These are phyloP conservation scores for Cladosporium sp. DNA, from an alignment of 2,329 filamentous ascomycete species.

Conservation along the genomic window DNA sequence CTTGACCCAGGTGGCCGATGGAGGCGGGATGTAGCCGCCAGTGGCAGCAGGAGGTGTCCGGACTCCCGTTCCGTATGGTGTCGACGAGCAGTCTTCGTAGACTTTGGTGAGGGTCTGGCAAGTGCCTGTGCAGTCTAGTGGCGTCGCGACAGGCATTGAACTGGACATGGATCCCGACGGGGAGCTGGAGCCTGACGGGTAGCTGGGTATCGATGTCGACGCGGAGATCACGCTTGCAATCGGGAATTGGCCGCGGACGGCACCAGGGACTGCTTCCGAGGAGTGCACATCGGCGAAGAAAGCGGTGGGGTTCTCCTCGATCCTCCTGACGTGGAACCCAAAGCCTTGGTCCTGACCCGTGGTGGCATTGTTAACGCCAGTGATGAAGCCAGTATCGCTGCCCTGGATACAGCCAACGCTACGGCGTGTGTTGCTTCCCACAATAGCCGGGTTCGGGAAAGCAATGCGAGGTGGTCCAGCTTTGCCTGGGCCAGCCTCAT, in stretches of 20 bases:
- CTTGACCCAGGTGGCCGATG: too few relatives aligned
- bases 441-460: conserved; percentile 45
- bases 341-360: conserved; percentile 41
- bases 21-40: too few relatives aligned
- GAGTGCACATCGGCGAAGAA: conserved; percentile 56
- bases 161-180: too few relatives aligned
- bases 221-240: too few relatives aligned
- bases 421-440: conserved; percentile 32
- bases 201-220: too few relatives aligned
- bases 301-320: conserved; percentile 46
- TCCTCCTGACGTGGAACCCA: conserved; percentile 48
- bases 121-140: too few relatives aligned
- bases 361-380: conserved; percentile 36
- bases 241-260: conserved; percentile 45
- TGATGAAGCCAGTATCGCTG: conserved; percentile 36
- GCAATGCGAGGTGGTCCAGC: conserved; percentile 50
- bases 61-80: too few relatives aligned
- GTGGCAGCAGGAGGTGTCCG: too few relatives aligned
- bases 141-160: too few relatives aligned
- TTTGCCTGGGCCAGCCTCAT: conserved; percentile 44
- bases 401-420: conserved; percentile 42
- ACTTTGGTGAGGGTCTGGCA: too few relatives aligned
- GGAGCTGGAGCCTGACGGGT: too few relatives aligned
- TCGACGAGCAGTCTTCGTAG: too few relatives aligned
- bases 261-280: conserved; percentile 46